Evolutionary conservation across 83 land plant genomes (phyloP).

Genomic region (Thuja plicata): DNA sequence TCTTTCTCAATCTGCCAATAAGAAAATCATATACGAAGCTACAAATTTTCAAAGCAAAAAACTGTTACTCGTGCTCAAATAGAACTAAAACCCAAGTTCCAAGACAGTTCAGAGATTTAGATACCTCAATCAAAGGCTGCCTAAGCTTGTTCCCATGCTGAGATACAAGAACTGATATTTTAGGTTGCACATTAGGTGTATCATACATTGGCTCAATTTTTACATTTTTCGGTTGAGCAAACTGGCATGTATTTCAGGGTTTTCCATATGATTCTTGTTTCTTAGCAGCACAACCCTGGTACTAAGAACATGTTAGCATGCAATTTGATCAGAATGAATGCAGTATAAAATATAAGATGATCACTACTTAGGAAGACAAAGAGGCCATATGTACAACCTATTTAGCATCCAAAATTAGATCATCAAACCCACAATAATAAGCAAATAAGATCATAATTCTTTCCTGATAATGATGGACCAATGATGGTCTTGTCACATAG

Average conservation of each 20-base stretch:
- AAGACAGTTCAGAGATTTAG: not conserved
- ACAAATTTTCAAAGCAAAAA: not conserved
- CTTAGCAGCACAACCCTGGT: not conserved
- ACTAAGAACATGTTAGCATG: not conserved
- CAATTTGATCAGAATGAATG: not conserved
- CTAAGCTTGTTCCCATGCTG: not conserved
- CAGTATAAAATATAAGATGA: not conserved
- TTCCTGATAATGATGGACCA: too few species aligned
- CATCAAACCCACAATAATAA: too few species aligned
- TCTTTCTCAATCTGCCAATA: constrained; percentile 23
- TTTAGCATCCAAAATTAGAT: not conserved
- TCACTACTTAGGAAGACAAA: not conserved
- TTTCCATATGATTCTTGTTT: not conserved
- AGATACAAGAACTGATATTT: not conserved
- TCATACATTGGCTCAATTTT: not conserved
- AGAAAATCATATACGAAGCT: not conserved
- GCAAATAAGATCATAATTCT: too few species aligned
- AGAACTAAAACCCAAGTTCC: not conserved
- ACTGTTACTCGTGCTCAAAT: not conserved
- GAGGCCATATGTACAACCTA: not conserved
- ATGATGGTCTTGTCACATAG: too few species aligned
- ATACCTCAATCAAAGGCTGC: not conserved
- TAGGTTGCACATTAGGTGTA: not conserved
- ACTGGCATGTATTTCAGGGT: not conserved
- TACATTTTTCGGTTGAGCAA: not conserved